Evolutionary conservation across 805 yeast species (phyloP), one percentile per base, ranked within the genome.

Genomic region (Kodamaea sagamina): DNA sequence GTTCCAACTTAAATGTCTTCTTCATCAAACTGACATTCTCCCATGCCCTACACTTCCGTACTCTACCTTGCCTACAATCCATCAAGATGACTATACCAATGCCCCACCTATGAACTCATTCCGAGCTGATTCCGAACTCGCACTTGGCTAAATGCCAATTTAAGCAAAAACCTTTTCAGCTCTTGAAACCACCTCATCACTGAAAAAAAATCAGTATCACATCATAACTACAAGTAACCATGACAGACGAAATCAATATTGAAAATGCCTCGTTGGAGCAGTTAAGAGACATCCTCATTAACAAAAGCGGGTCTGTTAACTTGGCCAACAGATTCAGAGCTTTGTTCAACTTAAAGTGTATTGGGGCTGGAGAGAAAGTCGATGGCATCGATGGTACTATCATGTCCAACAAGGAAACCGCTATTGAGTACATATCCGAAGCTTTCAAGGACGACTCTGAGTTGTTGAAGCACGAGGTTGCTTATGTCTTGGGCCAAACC

Each of bases 401-500:
- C 21, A 4, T 32, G 4, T 81, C 84, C 31, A 62, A 67, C 32
- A 63, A 69, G 13, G 68, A 71, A 27, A 71, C 62, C 32, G 95
- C 93, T 40, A 78, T 92, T 42, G 78, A 85, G 41, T 87, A 88
- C 68, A 92, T 93, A 51, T 86, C 89, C 35, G 90, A 80, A 55
- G 84, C 92, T 48, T 93, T 93, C 59, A 64, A 65, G 29, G 95
- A 88, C 60, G 78, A 79, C 41, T 84, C 95, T 15, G 99, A 95
- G 66, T 77, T 93, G 42, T 75, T 93, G 61, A 95, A 95, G 70
- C 99, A 93, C 61, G 99, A 93, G 68, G 95, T 93, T 43, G 98
- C 99, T 6, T 93, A 93, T 58, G 97, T 92, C 9, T 71, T 93
- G 47, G 99, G 99, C 36, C 99, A 93, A 68, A 90, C 97, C 36